Conservation (phyloP, 345 rosid genomes). For the Hibiscus mutabilis region DNA sequence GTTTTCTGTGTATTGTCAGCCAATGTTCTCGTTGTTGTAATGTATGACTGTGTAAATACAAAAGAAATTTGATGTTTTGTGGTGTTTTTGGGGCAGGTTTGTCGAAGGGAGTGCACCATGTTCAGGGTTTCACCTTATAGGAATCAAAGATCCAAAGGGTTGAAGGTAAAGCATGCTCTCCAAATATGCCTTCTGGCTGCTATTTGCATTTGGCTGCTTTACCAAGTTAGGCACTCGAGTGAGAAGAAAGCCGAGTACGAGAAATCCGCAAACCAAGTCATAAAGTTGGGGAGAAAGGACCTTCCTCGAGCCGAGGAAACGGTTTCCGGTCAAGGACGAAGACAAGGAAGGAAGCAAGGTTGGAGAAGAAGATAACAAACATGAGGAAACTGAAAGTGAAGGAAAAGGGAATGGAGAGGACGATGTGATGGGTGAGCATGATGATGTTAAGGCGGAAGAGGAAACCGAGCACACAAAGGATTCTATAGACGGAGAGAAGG, state of each 20-base stretch:
- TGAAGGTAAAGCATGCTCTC: conserved; percentile 76
- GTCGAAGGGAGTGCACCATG: conserved; percentile 31
- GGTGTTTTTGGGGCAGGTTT: background rate
- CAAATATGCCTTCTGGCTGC: conserved; percentile 67
- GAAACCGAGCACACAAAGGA: conserved; percentile 27
- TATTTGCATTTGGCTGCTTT: conserved; percentile 75
- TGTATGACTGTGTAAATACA: background rate
- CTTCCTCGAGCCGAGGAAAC: conserved; percentile 38
- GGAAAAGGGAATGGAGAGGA: conserved; percentile 21
- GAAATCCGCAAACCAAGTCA: conserved; percentile 28
- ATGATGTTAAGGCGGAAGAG: conserved; percentile 15
- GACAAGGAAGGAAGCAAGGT: conserved; percentile 38
- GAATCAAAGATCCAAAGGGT: conserved; percentile 64
- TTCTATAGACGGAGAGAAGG: conserved; percentile 24
- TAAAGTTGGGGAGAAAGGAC: conserved; percentile 72
- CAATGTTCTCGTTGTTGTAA: background rate
- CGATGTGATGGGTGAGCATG: conserved; percentile 20
- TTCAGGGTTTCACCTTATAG: conserved; percentile 61
- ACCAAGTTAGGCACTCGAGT: conserved; percentile 68
- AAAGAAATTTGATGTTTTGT: background rate
- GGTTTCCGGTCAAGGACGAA: conserved; percentile 28
- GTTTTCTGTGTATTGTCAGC: background rate
- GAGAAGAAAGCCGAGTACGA: conserved; percentile 45
- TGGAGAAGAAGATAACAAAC: conserved; percentile 34
- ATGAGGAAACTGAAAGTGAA: conserved; percentile 23